Base-by-base conservation (phyloP, 768 basidiomycete species). In the Termitomyces sp. region DNA sequence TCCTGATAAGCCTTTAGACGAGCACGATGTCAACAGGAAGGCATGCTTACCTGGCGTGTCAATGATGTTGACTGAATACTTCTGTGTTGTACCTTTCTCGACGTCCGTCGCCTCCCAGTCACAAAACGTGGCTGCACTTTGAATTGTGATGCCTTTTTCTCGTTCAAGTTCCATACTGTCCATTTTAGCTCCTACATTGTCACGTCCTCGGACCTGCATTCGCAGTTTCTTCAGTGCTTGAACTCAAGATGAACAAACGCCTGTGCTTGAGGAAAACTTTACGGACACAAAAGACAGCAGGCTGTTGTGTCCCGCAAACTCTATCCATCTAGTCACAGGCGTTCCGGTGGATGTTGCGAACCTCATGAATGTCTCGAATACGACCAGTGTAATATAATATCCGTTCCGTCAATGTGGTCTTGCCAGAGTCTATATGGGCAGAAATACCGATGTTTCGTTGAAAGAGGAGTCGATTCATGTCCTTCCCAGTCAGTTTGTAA, bases 121-220 rank as follows among this genome's bases (percentile, higher is more conserved):
- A 67, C 94, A 96, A 75, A 96, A 99, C 0, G 97, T 98, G 1
- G 97, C 97, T 4, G 97, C 97, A 69, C 92, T 95, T 75, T 99
- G 97, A 64, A 99, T 99, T 38, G 97, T 99, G 68, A 99, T 99
- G 43, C 97, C 97, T 78, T 99, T 98, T 76, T 98, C 97, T 51
- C 96, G 83, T 73, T 99, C 97, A 4, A 99, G 80, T 64, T 99
- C 97, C 97, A 99, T 99, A 67, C 90, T 93, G 74, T 99, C 97
- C 97, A 99, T 99, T 80, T 99, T 99, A 8, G 97, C 97, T 56
- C 97, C 97, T 20, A 98, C 95, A 34, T 89, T 87, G 73, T 99
- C 97, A 57, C 91, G 84, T 48, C 97, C 97, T 62, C 97, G 83
- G 63, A 96, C 93, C 91, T 93, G 68, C 12, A 61, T 45, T 62